Percentiles rank a stretch among this genome's conserved stretches.
These are phyloP conservation scores for Pinus albicaulis DNA, from an alignment of 75 land plant species.

Conservation along the genomic window DNA sequence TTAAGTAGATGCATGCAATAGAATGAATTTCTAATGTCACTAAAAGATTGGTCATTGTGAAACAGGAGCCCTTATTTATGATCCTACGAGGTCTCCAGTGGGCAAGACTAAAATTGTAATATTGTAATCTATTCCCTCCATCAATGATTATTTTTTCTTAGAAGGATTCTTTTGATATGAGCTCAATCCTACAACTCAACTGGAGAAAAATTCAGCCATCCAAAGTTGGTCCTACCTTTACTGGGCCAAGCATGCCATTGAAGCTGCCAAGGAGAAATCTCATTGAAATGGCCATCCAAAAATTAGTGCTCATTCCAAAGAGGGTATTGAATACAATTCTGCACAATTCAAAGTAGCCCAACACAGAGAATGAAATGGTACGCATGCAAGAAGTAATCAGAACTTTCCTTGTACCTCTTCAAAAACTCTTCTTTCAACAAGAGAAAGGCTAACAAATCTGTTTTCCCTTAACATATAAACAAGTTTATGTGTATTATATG, in stretches of 20 bases:
- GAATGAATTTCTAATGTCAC: background rate
- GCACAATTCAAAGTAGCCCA: background rate
- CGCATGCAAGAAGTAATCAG: background rate
- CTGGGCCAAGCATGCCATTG: constrained; percentile 78
- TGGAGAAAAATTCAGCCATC: background rate
- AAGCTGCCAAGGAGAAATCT: constrained; percentile 74
- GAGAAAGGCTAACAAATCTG: background rate
- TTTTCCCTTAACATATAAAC: background rate
- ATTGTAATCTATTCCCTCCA: background rate
- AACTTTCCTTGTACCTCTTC: background rate
- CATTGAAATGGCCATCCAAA: constrained; percentile 76
- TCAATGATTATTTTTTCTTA: background rate
- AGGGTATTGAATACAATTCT: constrained; percentile 74
- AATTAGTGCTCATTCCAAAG: constrained; percentile 70
- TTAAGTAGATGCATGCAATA: background rate
- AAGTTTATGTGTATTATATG: background rate
- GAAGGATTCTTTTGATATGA: background rate
- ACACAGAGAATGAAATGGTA: background rate
- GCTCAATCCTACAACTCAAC: background rate
- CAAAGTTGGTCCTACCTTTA: constrained; percentile 42
- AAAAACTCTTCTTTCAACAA: background rate
- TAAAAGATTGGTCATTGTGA: background rate
- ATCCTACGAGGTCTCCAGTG: background rate
- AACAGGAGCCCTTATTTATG: background rate
- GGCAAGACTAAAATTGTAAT: background rate